Percentiles rank a stretch among this genome's conserved stretches.
Evolutionary conservation across 306 rosid genomes (phyloP).

Genomic region (Vigna trinervia): DNA sequence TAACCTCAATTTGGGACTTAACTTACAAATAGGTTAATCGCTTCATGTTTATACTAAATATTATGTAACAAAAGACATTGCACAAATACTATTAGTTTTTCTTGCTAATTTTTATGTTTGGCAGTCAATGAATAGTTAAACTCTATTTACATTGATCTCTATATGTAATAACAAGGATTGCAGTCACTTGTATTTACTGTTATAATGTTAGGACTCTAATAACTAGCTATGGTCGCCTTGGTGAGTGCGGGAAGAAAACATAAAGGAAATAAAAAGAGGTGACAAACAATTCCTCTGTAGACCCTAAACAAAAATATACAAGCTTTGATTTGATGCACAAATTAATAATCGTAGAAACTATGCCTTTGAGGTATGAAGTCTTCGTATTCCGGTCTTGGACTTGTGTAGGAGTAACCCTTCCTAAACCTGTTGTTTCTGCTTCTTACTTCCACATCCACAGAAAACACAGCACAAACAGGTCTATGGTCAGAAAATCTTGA

Average conservation of each 20-base stretch:
- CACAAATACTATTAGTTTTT: conserved; percentile 1
- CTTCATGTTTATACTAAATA: conserved; percentile 5
- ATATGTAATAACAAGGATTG: conserved; percentile 4
- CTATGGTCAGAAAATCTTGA: conserved; percentile 90
- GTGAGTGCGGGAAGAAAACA: conserved; percentile 27
- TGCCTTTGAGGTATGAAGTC: conserved; percentile 81
- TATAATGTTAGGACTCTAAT: conserved; percentile 38
- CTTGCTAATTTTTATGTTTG: conserved; percentile 29
- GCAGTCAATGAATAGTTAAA: conserved; percentile 30
- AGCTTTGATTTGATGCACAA: conserved; percentile 37
- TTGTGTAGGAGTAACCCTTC: conserved; percentile 71
- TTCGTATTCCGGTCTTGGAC: conserved; percentile 63
- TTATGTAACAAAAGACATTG: conserved; percentile 25
- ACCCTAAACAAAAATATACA: conserved; percentile 53
- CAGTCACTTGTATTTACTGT: conserved; percentile 25
- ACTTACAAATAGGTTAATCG: conserved; percentile 10
- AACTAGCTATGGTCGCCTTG: conserved; percentile 35
- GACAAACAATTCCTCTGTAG: conserved; percentile 30
- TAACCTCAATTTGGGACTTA: conserved; percentile 67
- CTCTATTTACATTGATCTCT: conserved; percentile 43
- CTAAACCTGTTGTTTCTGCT: conserved; percentile 67
- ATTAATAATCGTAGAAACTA: conserved; percentile 68
- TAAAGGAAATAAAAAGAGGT: conserved; percentile 27
- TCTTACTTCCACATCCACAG: conserved; percentile 69
- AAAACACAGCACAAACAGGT: conserved; percentile 77